Evolutionary conservation across 1,284 basidiomycete genomes (phyloP), one percentile per base, ranked within the genome.

Genomic region (Exobasidium cylindrosporum): DNA sequence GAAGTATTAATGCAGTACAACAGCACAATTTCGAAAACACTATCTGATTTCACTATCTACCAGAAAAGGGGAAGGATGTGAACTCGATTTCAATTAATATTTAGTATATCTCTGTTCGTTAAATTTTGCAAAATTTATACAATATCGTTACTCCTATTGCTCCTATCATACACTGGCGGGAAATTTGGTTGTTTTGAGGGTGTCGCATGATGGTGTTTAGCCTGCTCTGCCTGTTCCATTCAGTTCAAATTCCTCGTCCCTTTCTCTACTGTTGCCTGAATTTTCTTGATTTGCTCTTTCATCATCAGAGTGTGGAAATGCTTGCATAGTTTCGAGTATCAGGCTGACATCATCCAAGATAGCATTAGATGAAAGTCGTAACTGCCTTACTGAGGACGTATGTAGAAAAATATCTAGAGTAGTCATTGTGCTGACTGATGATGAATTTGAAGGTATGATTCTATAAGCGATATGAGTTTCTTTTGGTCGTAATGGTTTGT

Each of bases 281-380:
- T 53, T 29, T 50, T 31, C 47, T 7, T 31, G 23, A 31, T 10
- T 50, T 21, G 7, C 21, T 7, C 7, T 23, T 24, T 21, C 35
- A 17, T 23, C 21, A 31, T 23, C 21, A 50, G 32, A 28, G 14
- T 31, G 40, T 17, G 58, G 49, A 23, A 60, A 60, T 31, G 58
- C 58, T 29, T 60, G 28, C 58, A 60, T 60, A 21, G 58, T 60
- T 29, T 26, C 31, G 1, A 60, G 17, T 21, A 60, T 49, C 11
- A 60, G 23, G 2, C 13, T 28, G 4, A 58, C 40, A 43, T 54
- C 50, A 30, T 60, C 58, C 54, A 58, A 35, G 3, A 60, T 21
- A 2, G 58, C 26, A 40, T 60, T 60, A 4, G 52, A 26, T 5
- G 58, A 28, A 10, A 60, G 29, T 28, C 58, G 21, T 29, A 60